Percentiles rank a stretch among this genome's conserved stretches.
Conservation (phyloP, 352 stramenopile species). For the Phytophthora tubulina region DNA sequence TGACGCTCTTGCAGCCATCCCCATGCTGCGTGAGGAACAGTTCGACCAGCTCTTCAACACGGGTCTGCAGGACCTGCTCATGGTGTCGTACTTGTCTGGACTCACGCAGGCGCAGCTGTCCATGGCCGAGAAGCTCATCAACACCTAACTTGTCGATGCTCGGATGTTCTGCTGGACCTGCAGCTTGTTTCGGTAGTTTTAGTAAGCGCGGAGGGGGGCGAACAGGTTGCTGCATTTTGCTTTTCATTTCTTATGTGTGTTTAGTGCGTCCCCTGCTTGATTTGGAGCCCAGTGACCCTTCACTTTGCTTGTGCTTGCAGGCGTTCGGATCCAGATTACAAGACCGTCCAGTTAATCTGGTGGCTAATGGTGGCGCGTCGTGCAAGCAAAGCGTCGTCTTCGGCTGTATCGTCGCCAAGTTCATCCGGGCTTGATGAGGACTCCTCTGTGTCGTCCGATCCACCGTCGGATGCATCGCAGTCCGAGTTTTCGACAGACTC, state of each 20-base stretch:
- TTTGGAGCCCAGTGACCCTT: conserved; percentile 21
- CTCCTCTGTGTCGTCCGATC: conserved; percentile 20
- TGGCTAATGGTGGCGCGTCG: conserved; percentile 17
- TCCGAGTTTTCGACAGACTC: conserved; percentile 30
- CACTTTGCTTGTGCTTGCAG: conserved; percentile 22
- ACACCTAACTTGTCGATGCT: conserved; percentile 62
- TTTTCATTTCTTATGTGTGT: conserved; percentile 14
- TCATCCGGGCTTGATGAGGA: conserved; percentile 21
- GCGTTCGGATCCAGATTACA: conserved; percentile 1
- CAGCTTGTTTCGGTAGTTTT: conserved; percentile 41
- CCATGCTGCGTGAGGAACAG: conserved; percentile 93
- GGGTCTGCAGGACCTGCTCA: conserved; percentile 98
- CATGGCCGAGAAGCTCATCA: conserved; percentile 98
- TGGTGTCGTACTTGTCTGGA: conserved; percentile 98
- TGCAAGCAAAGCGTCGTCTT: conserved; percentile 18
- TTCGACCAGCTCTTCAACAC: conserved; percentile 98
- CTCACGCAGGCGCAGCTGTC: conserved; percentile 97
- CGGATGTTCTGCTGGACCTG: conserved; percentile 11
- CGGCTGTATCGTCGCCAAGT: conserved; percentile 27
- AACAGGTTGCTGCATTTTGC: conserved; percentile 43
- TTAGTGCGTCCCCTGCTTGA: conserved; percentile 2
- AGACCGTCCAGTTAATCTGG: background rate
- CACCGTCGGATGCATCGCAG: conserved; percentile 23
- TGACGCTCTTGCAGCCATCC: conserved; percentile 94
- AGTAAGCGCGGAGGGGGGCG: conserved; percentile 29